Percentiles rank a stretch among this genome's conserved stretches.
Evolutionary conservation across 1,139 yeast genomes (phyloP).

Genomic region (Groenewaldozyma auringiensis): DNA sequence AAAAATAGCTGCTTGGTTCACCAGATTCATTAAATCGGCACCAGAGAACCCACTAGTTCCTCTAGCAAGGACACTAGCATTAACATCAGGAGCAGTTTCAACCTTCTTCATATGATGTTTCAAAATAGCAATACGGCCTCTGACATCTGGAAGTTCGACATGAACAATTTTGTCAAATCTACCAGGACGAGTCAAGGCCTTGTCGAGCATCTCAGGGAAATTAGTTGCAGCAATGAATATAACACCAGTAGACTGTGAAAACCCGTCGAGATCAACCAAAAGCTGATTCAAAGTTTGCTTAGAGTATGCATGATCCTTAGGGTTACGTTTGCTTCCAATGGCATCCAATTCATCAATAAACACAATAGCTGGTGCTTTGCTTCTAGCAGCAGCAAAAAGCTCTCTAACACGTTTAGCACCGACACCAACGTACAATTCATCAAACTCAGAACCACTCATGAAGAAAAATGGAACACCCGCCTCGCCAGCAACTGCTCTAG

Average conservation of each 20-base stretch:
- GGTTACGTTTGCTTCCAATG: constrained; percentile 95
- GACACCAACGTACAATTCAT: constrained; percentile 95
- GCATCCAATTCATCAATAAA: constrained; percentile 97
- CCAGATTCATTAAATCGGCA: constrained; percentile 91
- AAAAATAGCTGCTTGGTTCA: constrained; percentile 95
- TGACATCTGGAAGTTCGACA: constrained; percentile 94
- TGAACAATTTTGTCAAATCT: constrained; percentile 93
- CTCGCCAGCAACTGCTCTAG: constrained; percentile 98
- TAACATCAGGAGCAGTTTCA: constrained; percentile 76
- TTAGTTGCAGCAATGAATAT: constrained; percentile 97
- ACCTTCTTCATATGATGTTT: constrained; percentile 90
- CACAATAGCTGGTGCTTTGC: constrained; percentile 93
- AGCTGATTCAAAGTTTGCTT: constrained; percentile 94
- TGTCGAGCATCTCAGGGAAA: constrained; percentile 93
- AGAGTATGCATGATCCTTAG: constrained; percentile 96
- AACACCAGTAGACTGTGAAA: constrained; percentile 85
- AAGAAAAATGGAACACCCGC: constrained; percentile 98
- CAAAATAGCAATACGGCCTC: constrained; percentile 91
- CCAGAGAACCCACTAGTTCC: constrained; percentile 98
- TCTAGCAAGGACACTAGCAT: constrained; percentile 82
- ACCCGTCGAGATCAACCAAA: constrained; percentile 93
- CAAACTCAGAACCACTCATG: constrained; percentile 98
- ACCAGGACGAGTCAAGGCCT: constrained; percentile 97
- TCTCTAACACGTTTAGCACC: constrained; percentile 98
- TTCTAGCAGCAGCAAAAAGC: constrained; percentile 84